These are phyloP conservation scores for Hyaloscypha finlandica DNA, from an alignment of 495 filamentous ascomycete species.

Conservation along the genomic window DNA sequence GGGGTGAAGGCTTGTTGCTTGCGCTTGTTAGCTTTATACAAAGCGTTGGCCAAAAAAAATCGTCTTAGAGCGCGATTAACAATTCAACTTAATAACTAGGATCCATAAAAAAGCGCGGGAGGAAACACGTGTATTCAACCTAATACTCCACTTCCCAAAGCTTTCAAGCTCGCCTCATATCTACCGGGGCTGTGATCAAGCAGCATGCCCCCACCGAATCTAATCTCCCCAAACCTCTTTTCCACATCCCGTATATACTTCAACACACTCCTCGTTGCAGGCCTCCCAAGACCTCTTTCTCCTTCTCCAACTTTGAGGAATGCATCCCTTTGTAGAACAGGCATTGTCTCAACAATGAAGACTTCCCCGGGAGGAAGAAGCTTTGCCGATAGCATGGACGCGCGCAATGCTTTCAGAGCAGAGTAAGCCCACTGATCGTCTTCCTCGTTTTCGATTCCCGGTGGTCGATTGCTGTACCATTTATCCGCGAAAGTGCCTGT, in stretches of 20 bases:
- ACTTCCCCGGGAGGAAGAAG: constrained; percentile 77
- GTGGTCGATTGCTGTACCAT: constrained; percentile 41
- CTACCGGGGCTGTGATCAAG: constrained; percentile 74
- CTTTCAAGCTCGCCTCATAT: constrained; percentile 65
- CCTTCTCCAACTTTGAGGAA: constrained; percentile 8
- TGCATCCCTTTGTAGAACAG: constrained; percentile 41
- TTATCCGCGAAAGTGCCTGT: constrained; percentile 46
- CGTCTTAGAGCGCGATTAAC: no score
- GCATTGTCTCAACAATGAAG: constrained; percentile 69
- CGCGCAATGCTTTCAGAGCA: constrained; percentile 64
- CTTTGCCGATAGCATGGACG: constrained; percentile 69
- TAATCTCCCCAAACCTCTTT: constrained; percentile 66
- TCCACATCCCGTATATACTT: constrained; percentile 68
- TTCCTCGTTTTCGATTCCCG: constrained; percentile 29
- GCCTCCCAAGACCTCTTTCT: constrained; percentile 51
- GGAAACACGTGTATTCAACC: constrained; percentile 21
- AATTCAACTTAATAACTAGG: no score
- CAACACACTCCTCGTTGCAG: constrained; percentile 65
- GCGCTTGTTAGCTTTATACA: no score
- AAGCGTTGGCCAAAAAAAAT: no score
- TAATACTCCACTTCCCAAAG: constrained; percentile 55
- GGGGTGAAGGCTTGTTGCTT: no score
- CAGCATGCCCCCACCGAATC: constrained; percentile 73
- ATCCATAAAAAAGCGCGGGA: no score
- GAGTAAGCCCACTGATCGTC: constrained; percentile 73